These are phyloP conservation scores for Oryza coarctata DNA, from an alignment of 176 grass and related monocot species.

Conservation along the genomic window DNA sequence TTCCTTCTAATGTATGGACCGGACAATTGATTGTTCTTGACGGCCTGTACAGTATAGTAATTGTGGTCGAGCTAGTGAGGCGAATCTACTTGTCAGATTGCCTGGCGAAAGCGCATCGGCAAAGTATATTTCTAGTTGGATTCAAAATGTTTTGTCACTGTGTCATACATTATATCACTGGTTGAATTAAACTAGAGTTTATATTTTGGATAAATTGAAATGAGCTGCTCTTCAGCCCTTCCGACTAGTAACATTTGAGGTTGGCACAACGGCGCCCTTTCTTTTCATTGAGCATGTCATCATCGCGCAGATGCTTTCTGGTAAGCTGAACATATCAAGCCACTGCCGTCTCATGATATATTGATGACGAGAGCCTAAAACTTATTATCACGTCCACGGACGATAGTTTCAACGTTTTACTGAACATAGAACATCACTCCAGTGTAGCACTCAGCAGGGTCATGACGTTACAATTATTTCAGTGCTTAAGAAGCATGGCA, in stretches of 20 bases:
- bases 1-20: not conserved
- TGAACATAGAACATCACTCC: conserved; percentile 1
- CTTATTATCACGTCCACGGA: not conserved
- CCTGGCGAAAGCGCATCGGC: not conserved
- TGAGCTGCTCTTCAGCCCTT: no score
- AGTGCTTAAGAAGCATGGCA: not conserved
- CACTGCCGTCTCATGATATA: no score
- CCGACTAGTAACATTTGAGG: no score
- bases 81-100: not conserved
- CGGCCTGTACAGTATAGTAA: not conserved
- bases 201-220: no score
- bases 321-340: no score
- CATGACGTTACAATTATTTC: conserved; percentile 34
- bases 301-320: no score
- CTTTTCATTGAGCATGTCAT: no score
- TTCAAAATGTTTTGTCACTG: no score
- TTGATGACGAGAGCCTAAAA: not conserved
- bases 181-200: no score
- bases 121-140: not conserved
- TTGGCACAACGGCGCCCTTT: no score
- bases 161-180: no score
- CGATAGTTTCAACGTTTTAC: not conserved
- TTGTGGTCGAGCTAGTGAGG: not conserved
- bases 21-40: not conserved
- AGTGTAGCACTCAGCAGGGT: conserved; percentile 6